Conservation (phyloP, 495 filamentous ascomycete genomes). For the Tuber brumale region DNA sequence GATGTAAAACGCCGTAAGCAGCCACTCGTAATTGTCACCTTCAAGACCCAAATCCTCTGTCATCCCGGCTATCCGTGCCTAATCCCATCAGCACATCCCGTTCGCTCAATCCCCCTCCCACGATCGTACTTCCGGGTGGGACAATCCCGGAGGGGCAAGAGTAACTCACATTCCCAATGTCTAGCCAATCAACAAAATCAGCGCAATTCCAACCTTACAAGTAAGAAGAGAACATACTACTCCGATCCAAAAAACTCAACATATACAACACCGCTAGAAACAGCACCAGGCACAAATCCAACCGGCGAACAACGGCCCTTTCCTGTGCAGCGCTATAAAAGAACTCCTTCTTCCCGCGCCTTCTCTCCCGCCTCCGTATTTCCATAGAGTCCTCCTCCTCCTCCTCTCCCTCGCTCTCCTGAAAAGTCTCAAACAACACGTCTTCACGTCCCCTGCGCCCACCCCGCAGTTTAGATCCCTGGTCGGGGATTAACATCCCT, state of each 20-base stretch:
- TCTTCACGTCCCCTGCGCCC: slow-evolving; percentile 20
- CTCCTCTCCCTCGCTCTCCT: slow-evolving; percentile 18
- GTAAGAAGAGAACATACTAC: slow-evolving; percentile 30
- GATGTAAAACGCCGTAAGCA: slow-evolving; percentile 74
- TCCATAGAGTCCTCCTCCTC: slow-evolving; percentile 10
- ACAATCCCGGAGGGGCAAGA: background rate
- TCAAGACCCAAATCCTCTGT: slow-evolving; percentile 50
- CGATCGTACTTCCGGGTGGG: background rate
- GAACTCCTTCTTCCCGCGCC: slow-evolving; percentile 28
- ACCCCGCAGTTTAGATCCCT: slow-evolving; percentile 11
- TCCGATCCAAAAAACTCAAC: slow-evolving; percentile 49
- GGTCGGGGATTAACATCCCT: slow-evolving; percentile 20
- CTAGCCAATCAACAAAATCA: slow-evolving; percentile 14
- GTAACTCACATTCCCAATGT: slow-evolving; percentile 39
- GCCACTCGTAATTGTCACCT: slow-evolving; percentile 58
- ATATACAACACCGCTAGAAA: slow-evolving; percentile 78
- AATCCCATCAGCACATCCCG: background rate
- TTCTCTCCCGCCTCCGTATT: slow-evolving; percentile 15
- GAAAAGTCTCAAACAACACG: slow-evolving; percentile 37
- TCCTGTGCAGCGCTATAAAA: slow-evolving; percentile 74
- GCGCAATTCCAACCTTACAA: background rate
- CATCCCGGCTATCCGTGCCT: slow-evolving; percentile 51
- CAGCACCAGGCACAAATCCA: slow-evolving; percentile 68
- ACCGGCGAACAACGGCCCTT: slow-evolving; percentile 58
- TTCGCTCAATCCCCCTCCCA: slow-evolving; percentile 7